Conservation (phyloP, 2,329 filamentous ascomycete species). For the Penicillium fuscoglaucum region DNA sequence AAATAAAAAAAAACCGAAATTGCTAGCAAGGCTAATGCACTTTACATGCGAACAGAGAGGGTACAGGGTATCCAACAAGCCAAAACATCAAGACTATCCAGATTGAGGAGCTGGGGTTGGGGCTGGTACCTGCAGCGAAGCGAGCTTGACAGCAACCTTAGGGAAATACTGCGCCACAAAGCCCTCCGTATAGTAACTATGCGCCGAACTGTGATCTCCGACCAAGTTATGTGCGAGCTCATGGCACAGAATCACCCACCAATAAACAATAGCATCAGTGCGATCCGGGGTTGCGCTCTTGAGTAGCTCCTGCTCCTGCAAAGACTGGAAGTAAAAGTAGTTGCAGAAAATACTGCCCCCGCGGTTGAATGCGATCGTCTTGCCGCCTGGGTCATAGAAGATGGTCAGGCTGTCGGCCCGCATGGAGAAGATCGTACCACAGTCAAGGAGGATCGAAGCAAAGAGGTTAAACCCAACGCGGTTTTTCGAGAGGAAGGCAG, state of each 20-base stretch:
- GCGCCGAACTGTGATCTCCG: constrained; percentile 70
- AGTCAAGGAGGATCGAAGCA: constrained; percentile 66
- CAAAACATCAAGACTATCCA: constrained; percentile 1
- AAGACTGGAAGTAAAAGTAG: constrained; percentile 76
- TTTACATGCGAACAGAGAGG: background rate
- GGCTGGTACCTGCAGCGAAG: constrained; percentile 18
- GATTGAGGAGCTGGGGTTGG: background rate
- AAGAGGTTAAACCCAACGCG: constrained; percentile 67
- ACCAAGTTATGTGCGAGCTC: constrained; percentile 95
- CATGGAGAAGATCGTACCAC: constrained; percentile 72
- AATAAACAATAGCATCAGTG: constrained; percentile 75
- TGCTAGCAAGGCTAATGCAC: background rate
- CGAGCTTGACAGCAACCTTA: constrained; percentile 62
- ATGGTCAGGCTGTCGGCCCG: constrained; percentile 71
- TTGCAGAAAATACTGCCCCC: constrained; percentile 92
- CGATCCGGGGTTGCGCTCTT: constrained; percentile 46
- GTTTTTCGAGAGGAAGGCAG: constrained; percentile 62
- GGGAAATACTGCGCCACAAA: constrained; percentile 76
- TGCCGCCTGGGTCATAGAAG: constrained; percentile 76
- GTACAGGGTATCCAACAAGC: constrained; percentile 12
- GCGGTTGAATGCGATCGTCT: constrained; percentile 89
- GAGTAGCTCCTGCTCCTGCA: constrained; percentile 62
- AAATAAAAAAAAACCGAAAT: background rate
- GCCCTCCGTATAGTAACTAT: constrained; percentile 81
- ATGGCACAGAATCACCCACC: constrained; percentile 95